These are phyloP conservation scores for Saposhnikovia divaricata DNA, from an alignment of 129 eudicot species.

Conservation along the genomic window DNA sequence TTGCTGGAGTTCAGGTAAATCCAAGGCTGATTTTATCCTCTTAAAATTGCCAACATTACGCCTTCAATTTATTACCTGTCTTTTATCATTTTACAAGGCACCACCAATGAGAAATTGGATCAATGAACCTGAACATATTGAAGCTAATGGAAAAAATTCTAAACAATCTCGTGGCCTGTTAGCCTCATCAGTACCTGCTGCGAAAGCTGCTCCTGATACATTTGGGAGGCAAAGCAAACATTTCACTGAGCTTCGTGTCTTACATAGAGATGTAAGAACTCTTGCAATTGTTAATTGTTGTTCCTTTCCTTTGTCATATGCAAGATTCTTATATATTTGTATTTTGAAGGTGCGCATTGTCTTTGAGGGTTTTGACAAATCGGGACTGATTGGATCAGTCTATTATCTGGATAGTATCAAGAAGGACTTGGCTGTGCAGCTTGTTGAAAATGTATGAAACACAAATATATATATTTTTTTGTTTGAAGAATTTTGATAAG, in stretches of 20 bases:
- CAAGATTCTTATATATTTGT: slow-evolving; percentile 4
- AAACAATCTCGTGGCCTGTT: slow-evolving; percentile 23
- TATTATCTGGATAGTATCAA: slow-evolving; percentile 65
- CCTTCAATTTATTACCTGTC: no score
- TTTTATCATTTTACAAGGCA: no score
- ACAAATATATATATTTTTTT: no score
- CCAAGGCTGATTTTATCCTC: no score
- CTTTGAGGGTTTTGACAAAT: slow-evolving; percentile 80
- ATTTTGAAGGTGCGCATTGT: slow-evolving; percentile 72
- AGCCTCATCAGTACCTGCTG: slow-evolving; percentile 39
- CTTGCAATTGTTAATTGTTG: neutral
- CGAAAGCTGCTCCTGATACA: slow-evolving; percentile 72
- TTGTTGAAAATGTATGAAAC: slow-evolving; percentile 52
- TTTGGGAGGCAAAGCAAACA: slow-evolving; percentile 88
- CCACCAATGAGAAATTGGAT: no score
- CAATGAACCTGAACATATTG: slow-evolving; percentile 41
- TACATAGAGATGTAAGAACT: slow-evolving; percentile 78
- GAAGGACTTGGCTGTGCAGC: slow-evolving; percentile 83
- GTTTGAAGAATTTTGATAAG: no score
- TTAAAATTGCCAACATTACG: no score
- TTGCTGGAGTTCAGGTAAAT: no score
- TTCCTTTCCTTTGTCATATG: neutral
- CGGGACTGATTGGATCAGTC: slow-evolving; percentile 65
- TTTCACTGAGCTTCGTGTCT: slow-evolving; percentile 77
- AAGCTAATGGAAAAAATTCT: slow-evolving; percentile 51